phyloP scores from a whole-genome alignment of 108 stramenopile species.

The Cyclotella distinguenda region DNA sequence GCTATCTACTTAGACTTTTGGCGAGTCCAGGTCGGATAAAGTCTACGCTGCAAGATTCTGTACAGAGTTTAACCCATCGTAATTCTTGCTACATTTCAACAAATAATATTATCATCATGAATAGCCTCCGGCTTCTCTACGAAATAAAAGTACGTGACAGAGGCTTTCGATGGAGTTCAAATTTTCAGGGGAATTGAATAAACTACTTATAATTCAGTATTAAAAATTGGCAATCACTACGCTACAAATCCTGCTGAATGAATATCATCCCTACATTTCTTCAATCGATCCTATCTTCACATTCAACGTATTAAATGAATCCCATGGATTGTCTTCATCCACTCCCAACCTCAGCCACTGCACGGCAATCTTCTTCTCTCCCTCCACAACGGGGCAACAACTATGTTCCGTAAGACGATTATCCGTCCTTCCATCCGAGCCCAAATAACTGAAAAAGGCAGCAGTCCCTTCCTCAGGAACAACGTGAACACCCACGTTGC shows the following conservation, averaged over 20 bases:
- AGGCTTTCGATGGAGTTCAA: too few relatives aligned
- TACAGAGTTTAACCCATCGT: too few relatives aligned
- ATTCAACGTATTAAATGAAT: constrained; percentile 65
- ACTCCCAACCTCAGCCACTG: constrained; percentile 93
- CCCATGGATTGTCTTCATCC: constrained; percentile 72
- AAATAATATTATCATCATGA: too few relatives aligned
- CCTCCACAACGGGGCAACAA: constrained; percentile 88
- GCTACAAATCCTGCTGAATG: too few relatives aligned
- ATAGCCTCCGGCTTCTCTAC: not conserved
- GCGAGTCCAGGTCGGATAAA: too few relatives aligned
- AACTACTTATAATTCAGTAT: too few relatives aligned
- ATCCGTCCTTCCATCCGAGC: constrained; percentile 67
- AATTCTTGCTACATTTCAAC: too few relatives aligned
- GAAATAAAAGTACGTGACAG: too few relatives aligned
- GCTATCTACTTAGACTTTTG: too few relatives aligned
- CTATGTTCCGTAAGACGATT: constrained; percentile 76
- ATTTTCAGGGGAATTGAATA: too few relatives aligned
- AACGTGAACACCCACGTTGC: constrained; percentile 71
- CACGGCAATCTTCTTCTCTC: constrained; percentile 78
- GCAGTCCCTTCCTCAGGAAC: constrained; percentile 70
- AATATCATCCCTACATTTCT: not conserved
- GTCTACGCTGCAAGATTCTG: too few relatives aligned
- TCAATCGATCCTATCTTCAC: constrained; percentile 1
- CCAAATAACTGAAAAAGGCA: constrained; percentile 84
- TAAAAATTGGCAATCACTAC: too few relatives aligned